These are phyloP conservation scores for Candida berthetii DNA, from an alignment of 805 yeast species.

Conservation along the genomic window DNA sequence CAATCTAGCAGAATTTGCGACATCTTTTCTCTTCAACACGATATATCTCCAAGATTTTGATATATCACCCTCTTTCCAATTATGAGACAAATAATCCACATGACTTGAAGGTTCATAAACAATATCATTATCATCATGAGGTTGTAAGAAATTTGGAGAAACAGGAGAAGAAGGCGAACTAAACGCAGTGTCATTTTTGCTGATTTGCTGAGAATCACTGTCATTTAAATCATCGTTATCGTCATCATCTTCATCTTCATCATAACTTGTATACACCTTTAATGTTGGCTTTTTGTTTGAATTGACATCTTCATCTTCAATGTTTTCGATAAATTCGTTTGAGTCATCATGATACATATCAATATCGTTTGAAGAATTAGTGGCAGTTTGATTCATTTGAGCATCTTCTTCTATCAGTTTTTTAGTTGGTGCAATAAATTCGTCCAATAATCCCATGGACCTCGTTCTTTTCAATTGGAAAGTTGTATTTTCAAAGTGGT, in stretches of 20 bases:
- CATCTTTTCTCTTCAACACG: conserved; percentile 73
- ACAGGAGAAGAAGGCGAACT: conserved; percentile 30
- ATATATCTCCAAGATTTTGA: conserved; percentile 95
- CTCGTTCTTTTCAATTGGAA: conserved; percentile 77
- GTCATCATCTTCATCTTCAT: conserved; percentile 13
- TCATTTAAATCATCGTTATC: conserved; percentile 33
- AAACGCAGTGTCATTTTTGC: conserved; percentile 8
- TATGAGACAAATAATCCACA: conserved; percentile 91
- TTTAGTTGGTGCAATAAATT: conserved; percentile 46
- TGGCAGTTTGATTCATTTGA: background rate
- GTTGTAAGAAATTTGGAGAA: conserved; percentile 15
- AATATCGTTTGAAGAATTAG: background rate
- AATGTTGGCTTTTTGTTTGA: no score
- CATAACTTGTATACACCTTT: conserved; percentile 11
- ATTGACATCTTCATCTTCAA: conserved; percentile 7
- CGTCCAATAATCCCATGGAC: conserved; percentile 75
- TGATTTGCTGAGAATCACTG: conserved; percentile 31
- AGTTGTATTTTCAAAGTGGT: conserved; percentile 62
- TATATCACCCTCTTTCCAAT: conserved; percentile 93
- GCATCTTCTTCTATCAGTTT: conserved; percentile 27
- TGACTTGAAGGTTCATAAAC: conserved; percentile 79
- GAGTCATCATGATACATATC: conserved; percentile 9
- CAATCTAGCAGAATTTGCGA: conserved; percentile 73
- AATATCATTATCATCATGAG: conserved; percentile 81
- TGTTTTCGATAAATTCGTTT: conserved; percentile 16